A percentile compares a stretch with the other conserved stretches of the same genome.
These are phyloP conservation scores for Inonotus obliquus DNA, from an alignment of 1,284 basidiomycete genomes.

Conservation along the genomic window DNA sequence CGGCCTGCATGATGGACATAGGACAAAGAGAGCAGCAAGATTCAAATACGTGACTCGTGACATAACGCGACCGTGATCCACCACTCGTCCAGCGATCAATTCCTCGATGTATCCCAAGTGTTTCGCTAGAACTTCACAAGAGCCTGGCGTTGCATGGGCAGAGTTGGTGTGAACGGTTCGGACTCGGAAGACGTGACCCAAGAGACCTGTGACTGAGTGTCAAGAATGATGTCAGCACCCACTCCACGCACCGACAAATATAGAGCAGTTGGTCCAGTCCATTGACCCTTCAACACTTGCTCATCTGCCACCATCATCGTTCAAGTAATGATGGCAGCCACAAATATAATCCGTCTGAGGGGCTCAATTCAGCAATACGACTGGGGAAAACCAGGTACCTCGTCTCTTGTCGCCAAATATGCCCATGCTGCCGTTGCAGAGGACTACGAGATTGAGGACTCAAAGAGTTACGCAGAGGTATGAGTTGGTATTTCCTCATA, in stretches of 20 bases:
- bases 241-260: neutral
- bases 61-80: too few species aligned
- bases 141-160: too few species aligned
- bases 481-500: neutral
- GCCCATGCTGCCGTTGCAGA: slow-evolving; percentile 16
- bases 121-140: too few species aligned
- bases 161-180: too few species aligned
- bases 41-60: too few species aligned
- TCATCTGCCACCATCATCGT: neutral
- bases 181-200: too few species aligned
- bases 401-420: slow-evolving; percentile 21
- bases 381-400: slow-evolving; percentile 21
- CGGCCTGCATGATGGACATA: too few species aligned
- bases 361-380: slow-evolving; percentile 20
- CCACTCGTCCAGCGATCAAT: too few species aligned
- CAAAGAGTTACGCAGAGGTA: slow-evolving; percentile 21
- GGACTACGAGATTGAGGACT: slow-evolving; percentile 17
- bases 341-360: slow-evolving; percentile 19
- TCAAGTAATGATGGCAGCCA: neutral
- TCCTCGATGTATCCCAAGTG: too few species aligned
- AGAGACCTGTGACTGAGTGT: too few species aligned
- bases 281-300: too few species aligned
- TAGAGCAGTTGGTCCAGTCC: neutral
- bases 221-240: neutral
- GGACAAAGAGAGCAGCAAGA: too few species aligned